Evolutionary conservation across 1,284 basidiomycete species (phyloP), one percentile per base, ranked within the genome.

Genomic region (Wallemia mellicola): DNA sequence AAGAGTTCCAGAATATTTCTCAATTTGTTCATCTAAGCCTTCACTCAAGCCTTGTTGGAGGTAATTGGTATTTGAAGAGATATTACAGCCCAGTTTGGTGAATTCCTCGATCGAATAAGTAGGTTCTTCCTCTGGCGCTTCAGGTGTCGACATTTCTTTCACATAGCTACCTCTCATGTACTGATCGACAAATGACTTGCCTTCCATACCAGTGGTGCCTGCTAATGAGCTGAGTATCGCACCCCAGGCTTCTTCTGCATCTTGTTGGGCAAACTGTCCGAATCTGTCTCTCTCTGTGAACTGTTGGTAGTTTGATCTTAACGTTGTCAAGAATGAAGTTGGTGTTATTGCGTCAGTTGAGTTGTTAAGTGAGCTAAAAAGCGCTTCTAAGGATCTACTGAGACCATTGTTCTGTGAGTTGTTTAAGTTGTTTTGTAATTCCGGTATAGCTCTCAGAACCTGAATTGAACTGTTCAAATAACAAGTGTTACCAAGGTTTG

Each of bases 381-480:
- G 38, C 9, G 38, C 14, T 48, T 48, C 14, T 17, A 48, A n/a
- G 9, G 38, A 48, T 11, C 38, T 11, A 5, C 14, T 17, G 14
- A 48, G 22, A n/a, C 38, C 38, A 48, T 3, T 11, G 38, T 48
- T 48, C 22, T 48, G 38, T 48, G 14, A 17, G n/a, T 48, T 69
- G 62, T 69, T 69, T 24, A 92, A 73, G 1, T 83, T 81, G 1
- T 72, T 68, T 64, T 83, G 81, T 1, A 98, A 75, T 66, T 95
- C 87, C 0, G 89, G 88, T 60, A 98, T 83, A 1, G 83, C 80
- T 22, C 87, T 81, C 63, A 98, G 75, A 17, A 86, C 83, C 72
- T 98, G 92, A 1, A 98, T 74, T 0, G 86, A 89, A 3, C 92
- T 81, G 67, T 95, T 96, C 79, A 96, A 86, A 71, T 96, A 96